Conservation (phyloP, 2,329 filamentous ascomycete genomes). For the Nigrograna mackinnonii region DNA sequence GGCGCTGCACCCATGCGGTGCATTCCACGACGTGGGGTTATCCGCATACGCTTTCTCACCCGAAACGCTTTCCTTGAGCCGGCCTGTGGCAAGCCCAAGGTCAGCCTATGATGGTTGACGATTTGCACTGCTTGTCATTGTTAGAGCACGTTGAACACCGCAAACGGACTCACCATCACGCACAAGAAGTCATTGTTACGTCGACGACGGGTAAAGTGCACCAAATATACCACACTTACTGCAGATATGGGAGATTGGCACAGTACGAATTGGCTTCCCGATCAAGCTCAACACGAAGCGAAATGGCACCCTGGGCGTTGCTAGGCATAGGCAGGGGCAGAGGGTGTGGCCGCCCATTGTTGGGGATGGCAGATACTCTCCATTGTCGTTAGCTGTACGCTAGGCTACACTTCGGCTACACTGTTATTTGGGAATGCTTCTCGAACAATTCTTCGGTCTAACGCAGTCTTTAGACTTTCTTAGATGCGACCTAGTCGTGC, state of each 20-base stretch:
- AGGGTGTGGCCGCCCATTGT: no score
- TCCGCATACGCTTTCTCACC: slow-evolving; percentile 12
- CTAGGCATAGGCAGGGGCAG: no score
- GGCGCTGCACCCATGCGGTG: slow-evolving; percentile 7
- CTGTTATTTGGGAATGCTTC: no score
- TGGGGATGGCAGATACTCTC: no score
- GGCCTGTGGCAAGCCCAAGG: slow-evolving; percentile 3
- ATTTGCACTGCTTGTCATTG: neutral
- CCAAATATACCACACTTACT: no score
- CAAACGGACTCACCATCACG: neutral
- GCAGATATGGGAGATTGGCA: neutral
- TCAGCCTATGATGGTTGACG: neutral
- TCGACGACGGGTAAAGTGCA: no score
- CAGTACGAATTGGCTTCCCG: slow-evolving; percentile 15
- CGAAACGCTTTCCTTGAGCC: slow-evolving; percentile 7
- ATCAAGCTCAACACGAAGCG: slow-evolving; percentile 13
- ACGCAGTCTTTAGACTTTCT: no score
- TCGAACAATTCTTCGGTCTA: no score
- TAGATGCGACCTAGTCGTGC: no score
- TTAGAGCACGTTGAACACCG: no score
- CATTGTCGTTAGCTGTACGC: no score
- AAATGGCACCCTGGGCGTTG: slow-evolving; percentile 1
- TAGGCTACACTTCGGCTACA: no score
- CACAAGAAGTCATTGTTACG: neutral
- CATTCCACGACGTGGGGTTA: slow-evolving; percentile 28